Base-by-base conservation (phyloP, 371 early-diverging fungal genomes). In the Capillidium heterosporum region DNA sequence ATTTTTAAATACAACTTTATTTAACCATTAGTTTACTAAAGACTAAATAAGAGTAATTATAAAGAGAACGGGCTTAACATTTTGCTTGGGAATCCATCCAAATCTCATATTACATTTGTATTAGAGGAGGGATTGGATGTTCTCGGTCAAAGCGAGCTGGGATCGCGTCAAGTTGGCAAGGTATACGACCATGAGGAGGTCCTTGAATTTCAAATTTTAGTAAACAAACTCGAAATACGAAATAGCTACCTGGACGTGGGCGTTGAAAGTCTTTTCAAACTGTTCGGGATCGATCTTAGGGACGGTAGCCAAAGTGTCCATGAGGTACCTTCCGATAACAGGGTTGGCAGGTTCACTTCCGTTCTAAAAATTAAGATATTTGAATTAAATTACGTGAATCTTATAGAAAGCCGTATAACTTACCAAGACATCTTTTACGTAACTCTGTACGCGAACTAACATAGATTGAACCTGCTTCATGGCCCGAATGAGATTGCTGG, bases 151-250 rank as follows among this genome's bases (percentile, higher is more conserved):
- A 60, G 85, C 81, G 57, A 95, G 76, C 71, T 95, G 95, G 26
- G 91, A 85, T 57, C 90, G 81, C 32, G 94, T 90, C 69, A 95
- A 81, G 72, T 91, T 88, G 61, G 91, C 84, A 52, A 95, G 76
- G 66, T 95, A 91, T 41, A 89, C 84, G 40, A 91, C 91, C 91
- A 92, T 90, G 63, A 92, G 76, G 55, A 93, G 73, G 67, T 95
- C 94, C 75, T 90, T 82, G 32, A 73, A 58, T 56, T 78, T 80
- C 60, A 13, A 23, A 17, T 24, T 53, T 3, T 27, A 8, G 13
- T 19, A 53, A 35, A 13, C 4, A 8, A 39, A 10, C 23, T 32
- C 54, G 77, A 63, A 60, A 78, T 71, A 57, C 80, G 76, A 70
- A 76, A 64, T 55, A 80, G 60, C 59, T 73, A 78, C 57, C 74